Percentiles rank a stretch among this genome's conserved stretches.
phyloP scores from a whole-genome alignment of 495 filamentous ascomycete species.

The Daldinia decipiens region DNA sequence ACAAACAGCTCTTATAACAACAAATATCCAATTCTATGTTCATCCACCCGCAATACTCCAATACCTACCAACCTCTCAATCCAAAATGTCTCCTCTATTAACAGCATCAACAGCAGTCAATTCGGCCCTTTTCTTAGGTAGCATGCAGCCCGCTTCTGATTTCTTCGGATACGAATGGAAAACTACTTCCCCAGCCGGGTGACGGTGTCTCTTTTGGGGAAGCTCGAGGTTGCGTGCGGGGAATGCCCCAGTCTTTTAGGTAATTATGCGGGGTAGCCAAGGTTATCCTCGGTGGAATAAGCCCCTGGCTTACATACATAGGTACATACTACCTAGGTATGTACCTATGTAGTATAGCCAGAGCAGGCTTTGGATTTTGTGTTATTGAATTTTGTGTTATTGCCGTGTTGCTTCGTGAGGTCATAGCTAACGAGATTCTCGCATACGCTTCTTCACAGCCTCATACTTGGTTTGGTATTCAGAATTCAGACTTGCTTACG shows the following conservation, averaged over 20 bases:
- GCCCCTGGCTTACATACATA: too few relatives aligned
- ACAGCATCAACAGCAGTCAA: neutral
- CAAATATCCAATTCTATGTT: neutral
- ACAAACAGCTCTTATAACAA: neutral
- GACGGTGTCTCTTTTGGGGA: conserved; percentile 18
- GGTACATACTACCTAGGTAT: too few relatives aligned
- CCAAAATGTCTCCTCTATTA: neutral
- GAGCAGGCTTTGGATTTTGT: too few relatives aligned
- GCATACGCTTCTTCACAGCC: too few relatives aligned
- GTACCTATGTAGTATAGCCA: too few relatives aligned
- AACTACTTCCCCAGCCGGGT: conserved; percentile 1
- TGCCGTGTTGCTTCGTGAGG: too few relatives aligned
- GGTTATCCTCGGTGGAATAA: too few relatives aligned
- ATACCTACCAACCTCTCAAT: neutral
- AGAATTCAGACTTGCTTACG: too few relatives aligned
- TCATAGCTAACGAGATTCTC: too few relatives aligned
- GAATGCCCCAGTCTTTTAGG: conserved; percentile 8
- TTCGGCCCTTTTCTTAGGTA: conserved; percentile 27
- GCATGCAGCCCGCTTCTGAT: conserved; percentile 2
- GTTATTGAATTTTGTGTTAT: too few relatives aligned
- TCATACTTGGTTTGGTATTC: too few relatives aligned
- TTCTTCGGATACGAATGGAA: conserved; percentile 1
- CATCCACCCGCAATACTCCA: neutral
- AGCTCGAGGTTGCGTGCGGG: conserved; percentile 25
- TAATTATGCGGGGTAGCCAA: neutral